A percentile compares a stretch with the other conserved stretches of the same genome.
Evolutionary conservation across 1,284 basidiomycete genomes (phyloP).

Genomic region (Ustilago shanxiensis): DNA sequence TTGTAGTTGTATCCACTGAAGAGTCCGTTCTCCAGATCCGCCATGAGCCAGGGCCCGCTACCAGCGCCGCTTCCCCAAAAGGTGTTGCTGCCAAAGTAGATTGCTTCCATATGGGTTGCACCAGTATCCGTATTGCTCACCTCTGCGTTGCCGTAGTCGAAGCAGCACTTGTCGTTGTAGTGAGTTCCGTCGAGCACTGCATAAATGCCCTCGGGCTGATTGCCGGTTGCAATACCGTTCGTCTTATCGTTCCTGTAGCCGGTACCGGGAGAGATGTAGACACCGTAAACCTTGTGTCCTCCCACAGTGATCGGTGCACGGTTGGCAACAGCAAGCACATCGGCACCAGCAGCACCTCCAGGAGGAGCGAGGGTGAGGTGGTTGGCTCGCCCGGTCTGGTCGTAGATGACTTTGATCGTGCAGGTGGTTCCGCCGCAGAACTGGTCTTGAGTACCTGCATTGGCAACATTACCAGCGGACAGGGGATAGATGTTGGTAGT

Average conservation of each 20-base stretch:
- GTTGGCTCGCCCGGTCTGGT: conserved; percentile 29
- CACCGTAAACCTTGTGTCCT: conserved; percentile 35
- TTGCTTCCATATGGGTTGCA: conserved; percentile 24
- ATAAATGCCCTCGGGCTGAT: conserved; percentile 33
- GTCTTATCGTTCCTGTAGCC: conserved; percentile 41
- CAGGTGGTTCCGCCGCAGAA: conserved; percentile 28
- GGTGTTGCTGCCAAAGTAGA: conserved; percentile 35
- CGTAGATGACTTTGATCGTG: conserved; percentile 32
- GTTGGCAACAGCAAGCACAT: conserved; percentile 14
- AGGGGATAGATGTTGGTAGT: conserved; percentile 14
- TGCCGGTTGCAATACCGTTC: conserved; percentile 39
- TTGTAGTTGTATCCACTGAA: conserved; percentile 24
- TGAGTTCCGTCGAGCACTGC: conserved; percentile 24
- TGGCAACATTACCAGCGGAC: conserved; percentile 21
- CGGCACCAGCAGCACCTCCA: conserved; percentile 18
- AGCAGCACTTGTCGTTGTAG: conserved; percentile 29
- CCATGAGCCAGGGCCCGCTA: conserved; percentile 28
- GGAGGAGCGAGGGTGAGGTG: conserved; percentile 25
- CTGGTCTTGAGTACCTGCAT: conserved; percentile 28
- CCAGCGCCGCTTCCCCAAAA: conserved; percentile 31
- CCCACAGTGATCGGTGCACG: conserved; percentile 20
- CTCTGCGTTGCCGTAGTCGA: conserved; percentile 45
- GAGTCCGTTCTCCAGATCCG: conserved; percentile 29
- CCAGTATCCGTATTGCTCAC: conserved; percentile 26
- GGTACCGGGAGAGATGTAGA: conserved; percentile 18